A percentile compares a stretch with the other conserved stretches of the same genome.
Conservation (phyloP, 108 stramenopile genomes). For the Licmophora abbreviata region DNA sequence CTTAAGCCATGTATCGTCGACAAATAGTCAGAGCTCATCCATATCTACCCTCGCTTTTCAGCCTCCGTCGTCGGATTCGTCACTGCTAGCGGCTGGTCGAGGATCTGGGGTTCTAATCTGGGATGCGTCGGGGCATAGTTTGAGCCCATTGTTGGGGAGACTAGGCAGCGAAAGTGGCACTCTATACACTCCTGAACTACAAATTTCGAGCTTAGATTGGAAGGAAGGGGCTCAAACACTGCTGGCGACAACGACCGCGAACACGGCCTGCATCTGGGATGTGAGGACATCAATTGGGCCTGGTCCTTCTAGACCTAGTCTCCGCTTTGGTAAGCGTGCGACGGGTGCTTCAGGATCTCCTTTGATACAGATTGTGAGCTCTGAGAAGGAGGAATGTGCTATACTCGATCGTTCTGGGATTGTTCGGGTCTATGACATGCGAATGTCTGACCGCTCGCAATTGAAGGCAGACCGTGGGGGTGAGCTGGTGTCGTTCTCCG, state of each 20-base stretch:
- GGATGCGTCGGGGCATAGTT: conserved; percentile 68
- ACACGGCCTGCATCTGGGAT: conserved; percentile 51
- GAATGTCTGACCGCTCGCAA: conserved; percentile 30
- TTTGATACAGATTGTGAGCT: conserved; percentile 49
- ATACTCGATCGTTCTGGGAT: conserved; percentile 52
- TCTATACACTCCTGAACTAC: conserved; percentile 11
- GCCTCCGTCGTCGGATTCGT: conserved; percentile 4
- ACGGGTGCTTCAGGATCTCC: conserved; percentile 8
- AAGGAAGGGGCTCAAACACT: conserved; percentile 11
- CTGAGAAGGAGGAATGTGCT: conserved; percentile 49
- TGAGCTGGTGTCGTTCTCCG: too few relatives aligned
- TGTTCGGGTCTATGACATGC: conserved; percentile 57
- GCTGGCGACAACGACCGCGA: conserved; percentile 37
- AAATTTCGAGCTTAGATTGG: background rate
- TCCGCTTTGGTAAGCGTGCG: conserved; percentile 31
- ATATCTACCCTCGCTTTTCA: background rate
- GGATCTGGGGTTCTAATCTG: conserved; percentile 62
- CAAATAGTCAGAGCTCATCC: background rate
- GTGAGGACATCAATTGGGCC: conserved; percentile 34
- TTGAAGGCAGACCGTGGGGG: conserved; percentile 1
- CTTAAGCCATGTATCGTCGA: conserved; percentile 19
- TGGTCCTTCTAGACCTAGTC: conserved; percentile 31
- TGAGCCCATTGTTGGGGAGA: conserved; percentile 59
- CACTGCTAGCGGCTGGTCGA: conserved; percentile 56
- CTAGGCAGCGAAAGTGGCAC: conserved; percentile 18